Evolutionary conservation across 202 grass and related monocot species (phyloP).

Genomic region (Sporobolus alterniflorus): DNA sequence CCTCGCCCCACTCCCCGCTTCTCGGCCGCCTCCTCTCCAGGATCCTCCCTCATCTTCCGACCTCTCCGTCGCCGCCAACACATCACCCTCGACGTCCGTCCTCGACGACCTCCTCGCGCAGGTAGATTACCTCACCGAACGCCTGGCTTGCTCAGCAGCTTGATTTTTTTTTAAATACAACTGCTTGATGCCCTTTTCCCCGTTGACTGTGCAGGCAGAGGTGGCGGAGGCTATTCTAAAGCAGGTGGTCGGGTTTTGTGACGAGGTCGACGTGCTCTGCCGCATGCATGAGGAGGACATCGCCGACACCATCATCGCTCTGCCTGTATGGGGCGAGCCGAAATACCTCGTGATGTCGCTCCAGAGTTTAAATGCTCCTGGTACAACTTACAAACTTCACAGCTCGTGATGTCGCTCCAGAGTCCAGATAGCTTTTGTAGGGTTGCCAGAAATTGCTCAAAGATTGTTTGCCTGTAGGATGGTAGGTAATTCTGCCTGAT

Average conservation of each 20-base stretch:
- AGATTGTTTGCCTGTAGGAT: conserved; percentile 15
- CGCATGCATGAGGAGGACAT: conserved; percentile 31
- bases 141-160: background rate
- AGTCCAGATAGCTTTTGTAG: conserved; percentile 12
- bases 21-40: background rate
- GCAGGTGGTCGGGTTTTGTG: conserved; percentile 14
- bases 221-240: conserved; percentile 13
- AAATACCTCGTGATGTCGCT: conserved; percentile 31
- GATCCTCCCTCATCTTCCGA: background rate
- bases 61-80: background rate
- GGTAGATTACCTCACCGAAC: conserved; percentile 19
- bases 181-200: background rate
- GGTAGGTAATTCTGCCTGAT: background rate
- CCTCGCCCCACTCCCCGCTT: conserved; percentile 3
- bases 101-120: conserved; percentile 40
- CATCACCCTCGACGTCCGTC: background rate
- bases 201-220: conserved; percentile 33
- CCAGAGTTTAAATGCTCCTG: background rate
- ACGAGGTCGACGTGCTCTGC: conserved; percentile 31
- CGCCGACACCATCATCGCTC: conserved; percentile 19
- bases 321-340: conserved; percentile 50
- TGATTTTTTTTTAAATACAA: too few relatives aligned
- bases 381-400: conserved; percentile 26
- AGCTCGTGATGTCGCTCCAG: too few relatives aligned
- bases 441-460: background rate